Evolutionary conservation across 2,329 filamentous ascomycete genomes (phyloP).

Genomic region (Calonectria pteridis): DNA sequence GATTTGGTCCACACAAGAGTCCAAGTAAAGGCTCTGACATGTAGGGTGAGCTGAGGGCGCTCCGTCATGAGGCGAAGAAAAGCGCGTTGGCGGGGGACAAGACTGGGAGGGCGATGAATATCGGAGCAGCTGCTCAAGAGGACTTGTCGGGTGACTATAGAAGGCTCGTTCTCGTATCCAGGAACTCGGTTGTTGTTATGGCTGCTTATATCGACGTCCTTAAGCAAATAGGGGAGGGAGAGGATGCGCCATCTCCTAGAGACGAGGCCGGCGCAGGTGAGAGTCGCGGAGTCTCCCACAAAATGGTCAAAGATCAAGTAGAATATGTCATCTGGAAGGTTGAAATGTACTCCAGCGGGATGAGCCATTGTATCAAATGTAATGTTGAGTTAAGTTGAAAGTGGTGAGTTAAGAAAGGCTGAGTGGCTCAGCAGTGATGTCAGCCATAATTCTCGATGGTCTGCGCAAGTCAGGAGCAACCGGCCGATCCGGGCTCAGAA

Average conservation of each 20-base stretch:
- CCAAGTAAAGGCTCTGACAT: neutral
- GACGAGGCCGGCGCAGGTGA: neutral
- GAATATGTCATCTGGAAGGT: neutral
- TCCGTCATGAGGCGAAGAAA: neutral
- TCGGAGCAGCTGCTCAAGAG: neutral
- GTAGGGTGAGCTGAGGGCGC: constrained; percentile 1
- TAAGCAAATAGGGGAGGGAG: neutral
- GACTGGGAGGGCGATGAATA: neutral
- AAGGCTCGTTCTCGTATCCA: neutral
- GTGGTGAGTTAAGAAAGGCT: neutral
- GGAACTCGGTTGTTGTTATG: neutral
- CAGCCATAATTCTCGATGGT: too few relatives aligned
- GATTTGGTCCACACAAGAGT: constrained; percentile 1
- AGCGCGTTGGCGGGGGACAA: neutral
- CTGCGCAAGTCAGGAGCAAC: too few relatives aligned
- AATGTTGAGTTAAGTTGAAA: neutral
- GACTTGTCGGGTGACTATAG: neutral
- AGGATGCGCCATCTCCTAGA: neutral
- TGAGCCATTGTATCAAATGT: neutral
- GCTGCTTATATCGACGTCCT: constrained; percentile 4
- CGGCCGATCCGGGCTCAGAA: too few relatives aligned
- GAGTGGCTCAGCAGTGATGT: neutral
- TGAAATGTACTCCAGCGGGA: neutral
- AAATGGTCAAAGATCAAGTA: neutral
- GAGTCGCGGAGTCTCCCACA: neutral